Conservation (phyloP, 306 rosid genomes). For the Clitoria ternatea region DNA sequence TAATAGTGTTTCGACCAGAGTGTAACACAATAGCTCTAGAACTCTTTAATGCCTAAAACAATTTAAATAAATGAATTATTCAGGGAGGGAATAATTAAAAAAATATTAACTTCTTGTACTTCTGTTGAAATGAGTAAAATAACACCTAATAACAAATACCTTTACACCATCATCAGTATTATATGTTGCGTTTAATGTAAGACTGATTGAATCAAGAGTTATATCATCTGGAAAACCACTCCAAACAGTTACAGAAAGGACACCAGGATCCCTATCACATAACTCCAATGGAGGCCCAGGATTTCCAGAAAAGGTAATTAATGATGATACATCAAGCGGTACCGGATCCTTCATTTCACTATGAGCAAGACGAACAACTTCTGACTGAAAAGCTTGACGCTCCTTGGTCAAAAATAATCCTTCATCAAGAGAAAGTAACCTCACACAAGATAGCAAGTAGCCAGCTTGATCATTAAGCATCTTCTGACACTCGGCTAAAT, state of each 20-base stretch:
- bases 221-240: slow-evolving; percentile 98
- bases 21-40: slow-evolving; percentile 69
- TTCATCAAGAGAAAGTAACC: slow-evolving; percentile 90
- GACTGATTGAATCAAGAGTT: slow-evolving; percentile 87
- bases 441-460: slow-evolving; percentile 93
- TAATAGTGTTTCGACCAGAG: slow-evolving; percentile 88
- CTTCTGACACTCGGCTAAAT: slow-evolving; percentile 94
- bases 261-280: slow-evolving; percentile 90
- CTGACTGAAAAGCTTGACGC: slow-evolving; percentile 88
- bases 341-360: slow-evolving; percentile 97
- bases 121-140: slow-evolving; percentile 22
- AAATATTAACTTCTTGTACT: slow-evolving; percentile 3
- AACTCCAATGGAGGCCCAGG: slow-evolving; percentile 93
- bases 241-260: slow-evolving; percentile 80
- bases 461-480: slow-evolving; percentile 93
- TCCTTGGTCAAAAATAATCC: slow-evolving; percentile 80
- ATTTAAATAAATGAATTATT: slow-evolving; percentile 22
- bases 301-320: slow-evolving; percentile 92
- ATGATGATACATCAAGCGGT: slow-evolving; percentile 89
- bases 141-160: slow-evolving; percentile 46
- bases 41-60: slow-evolving; percentile 73
- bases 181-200: slow-evolving; percentile 77
- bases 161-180: slow-evolving; percentile 93
- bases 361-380: slow-evolving; percentile 82
- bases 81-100: slow-evolving; percentile 20